Evolutionary conservation across 306 rosid species (phyloP).

Genomic region (Castanea sativa): DNA sequence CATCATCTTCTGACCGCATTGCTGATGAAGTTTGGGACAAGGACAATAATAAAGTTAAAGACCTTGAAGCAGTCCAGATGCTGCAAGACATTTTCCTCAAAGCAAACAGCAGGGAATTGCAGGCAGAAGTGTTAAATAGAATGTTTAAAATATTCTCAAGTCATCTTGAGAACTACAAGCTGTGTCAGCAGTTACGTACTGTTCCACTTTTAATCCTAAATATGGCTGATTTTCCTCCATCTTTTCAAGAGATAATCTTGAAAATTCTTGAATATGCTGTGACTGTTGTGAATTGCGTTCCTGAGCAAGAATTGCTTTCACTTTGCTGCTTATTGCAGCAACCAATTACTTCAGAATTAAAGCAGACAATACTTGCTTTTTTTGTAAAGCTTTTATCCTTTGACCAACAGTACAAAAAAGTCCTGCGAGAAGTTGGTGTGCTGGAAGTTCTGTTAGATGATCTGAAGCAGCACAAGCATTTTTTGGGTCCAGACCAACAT

Average conservation of each 20-base stretch:
- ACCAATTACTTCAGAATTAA: constrained; percentile 82
- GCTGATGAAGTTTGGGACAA: constrained; percentile 91
- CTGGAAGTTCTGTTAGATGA: constrained; percentile 96
- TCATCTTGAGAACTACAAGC: constrained; percentile 86
- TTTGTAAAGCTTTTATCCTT: constrained; percentile 94
- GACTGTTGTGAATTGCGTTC: constrained; percentile 97
- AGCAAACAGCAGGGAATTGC: constrained; percentile 76
- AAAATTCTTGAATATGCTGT: constrained; percentile 99
- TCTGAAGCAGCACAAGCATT: constrained; percentile 77
- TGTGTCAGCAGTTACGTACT: constrained; percentile 93
- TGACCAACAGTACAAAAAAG: constrained; percentile 97
- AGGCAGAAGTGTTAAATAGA: constrained; percentile 94
- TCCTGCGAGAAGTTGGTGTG: constrained; percentile 98
- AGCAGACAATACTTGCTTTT: constrained; percentile 86
- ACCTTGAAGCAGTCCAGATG: constrained; percentile 99
- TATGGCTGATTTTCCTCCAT: constrained; percentile 85
- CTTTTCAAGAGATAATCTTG: constrained; percentile 86
- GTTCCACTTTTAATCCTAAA: constrained; percentile 96
- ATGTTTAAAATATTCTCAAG: constrained; percentile 95
- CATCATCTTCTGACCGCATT: constrained; percentile 67
- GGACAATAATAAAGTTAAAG: constrained; percentile 85
- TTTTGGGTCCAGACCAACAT: constrained; percentile 61
- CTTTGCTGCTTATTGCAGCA: constrained; percentile 99
- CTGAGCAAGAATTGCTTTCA: constrained; percentile 97
- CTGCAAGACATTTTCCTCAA: constrained; percentile 96